These are phyloP conservation scores for Venturiaceae sp. DNA, from an alignment of 2,329 filamentous ascomycete species.

Conservation along the genomic window DNA sequence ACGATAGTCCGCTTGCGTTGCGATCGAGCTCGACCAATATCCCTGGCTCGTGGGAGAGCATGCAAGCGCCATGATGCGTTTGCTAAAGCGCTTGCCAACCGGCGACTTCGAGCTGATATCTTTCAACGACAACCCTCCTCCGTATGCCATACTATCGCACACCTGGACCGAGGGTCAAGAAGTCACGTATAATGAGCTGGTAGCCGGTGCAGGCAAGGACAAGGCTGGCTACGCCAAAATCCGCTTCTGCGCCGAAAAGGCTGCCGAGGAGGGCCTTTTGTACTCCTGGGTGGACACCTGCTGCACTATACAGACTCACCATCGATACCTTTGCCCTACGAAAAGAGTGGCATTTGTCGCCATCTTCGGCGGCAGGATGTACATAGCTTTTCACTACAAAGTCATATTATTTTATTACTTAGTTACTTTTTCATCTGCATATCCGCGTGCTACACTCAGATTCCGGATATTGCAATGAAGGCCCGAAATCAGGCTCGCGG, in stretches of 20 bases:
- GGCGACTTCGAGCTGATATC: conserved; percentile 13
- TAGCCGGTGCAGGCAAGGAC: conserved; percentile 3
- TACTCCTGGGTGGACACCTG: conserved; percentile 13
- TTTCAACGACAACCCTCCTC: conserved; percentile 7
- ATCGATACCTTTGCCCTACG: neutral
- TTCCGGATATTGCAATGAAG: no score
- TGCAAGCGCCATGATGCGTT: conserved; percentile 12
- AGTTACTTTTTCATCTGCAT: no score
- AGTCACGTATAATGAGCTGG: conserved; percentile 7
- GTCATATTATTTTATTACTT: no score
- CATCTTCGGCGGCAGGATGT: conserved; percentile 10
- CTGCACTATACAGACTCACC: conserved; percentile 9
- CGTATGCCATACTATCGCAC: conserved; percentile 17
- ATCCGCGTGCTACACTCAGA: no score
- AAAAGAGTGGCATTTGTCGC: conserved; percentile 7
- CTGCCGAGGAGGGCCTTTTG: conserved; percentile 11
- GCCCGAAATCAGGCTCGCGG: no score
- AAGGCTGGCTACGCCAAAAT: conserved; percentile 8
- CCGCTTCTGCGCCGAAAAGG: conserved; percentile 7
- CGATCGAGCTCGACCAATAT: conserved; percentile 8
- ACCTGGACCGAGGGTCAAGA: conserved; percentile 15
- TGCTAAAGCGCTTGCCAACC: conserved; percentile 11
- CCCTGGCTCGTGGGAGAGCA: conserved; percentile 4
- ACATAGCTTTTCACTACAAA: conserved; percentile 11
- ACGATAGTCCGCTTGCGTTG: conserved; percentile 7